Evolutionary conservation across 306 rosid genomes (phyloP).

Genomic region (Prunus salicina): DNA sequence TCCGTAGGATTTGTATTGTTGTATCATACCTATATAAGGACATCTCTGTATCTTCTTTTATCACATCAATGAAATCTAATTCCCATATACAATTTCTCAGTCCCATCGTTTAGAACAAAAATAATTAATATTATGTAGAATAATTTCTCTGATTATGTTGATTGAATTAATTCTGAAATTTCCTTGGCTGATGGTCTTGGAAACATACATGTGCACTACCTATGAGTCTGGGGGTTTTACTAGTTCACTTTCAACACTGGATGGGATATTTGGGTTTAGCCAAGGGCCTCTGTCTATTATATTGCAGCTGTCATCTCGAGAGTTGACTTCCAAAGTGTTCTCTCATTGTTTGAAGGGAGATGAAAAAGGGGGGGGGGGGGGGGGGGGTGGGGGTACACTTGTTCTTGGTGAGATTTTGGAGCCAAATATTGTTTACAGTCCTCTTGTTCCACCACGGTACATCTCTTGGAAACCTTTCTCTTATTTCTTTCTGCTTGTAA

Average conservation of each 20-base stretch:
- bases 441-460: constrained; percentile 96
- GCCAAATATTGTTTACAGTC: constrained; percentile 87
- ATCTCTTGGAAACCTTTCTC: constrained; percentile 36
- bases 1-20: too few relatives aligned
- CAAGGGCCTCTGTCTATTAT: constrained; percentile 79
- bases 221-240: constrained; percentile 73
- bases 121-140: neutral
- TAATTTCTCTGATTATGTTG: neutral
- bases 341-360: constrained; percentile 95
- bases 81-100: too few relatives aligned
- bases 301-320: constrained; percentile 80
- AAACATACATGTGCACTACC: constrained; percentile 73
- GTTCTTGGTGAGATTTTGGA: constrained; percentile 98
- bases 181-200: constrained; percentile 30
- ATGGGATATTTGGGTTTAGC: constrained; percentile 96
- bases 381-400: constrained; percentile 91
- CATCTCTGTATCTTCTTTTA: too few relatives aligned
- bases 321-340: constrained; percentile 79
- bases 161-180: too few relatives aligned
- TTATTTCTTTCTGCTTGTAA: neutral
- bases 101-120: too few relatives aligned
- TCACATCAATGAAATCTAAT: too few relatives aligned
- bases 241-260: constrained; percentile 73
- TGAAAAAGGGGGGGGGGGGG: constrained; percentile 94
- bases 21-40: too few relatives aligned